Conservation (phyloP, 106 monocot genomes). For the Dioscorea alata region DNA sequence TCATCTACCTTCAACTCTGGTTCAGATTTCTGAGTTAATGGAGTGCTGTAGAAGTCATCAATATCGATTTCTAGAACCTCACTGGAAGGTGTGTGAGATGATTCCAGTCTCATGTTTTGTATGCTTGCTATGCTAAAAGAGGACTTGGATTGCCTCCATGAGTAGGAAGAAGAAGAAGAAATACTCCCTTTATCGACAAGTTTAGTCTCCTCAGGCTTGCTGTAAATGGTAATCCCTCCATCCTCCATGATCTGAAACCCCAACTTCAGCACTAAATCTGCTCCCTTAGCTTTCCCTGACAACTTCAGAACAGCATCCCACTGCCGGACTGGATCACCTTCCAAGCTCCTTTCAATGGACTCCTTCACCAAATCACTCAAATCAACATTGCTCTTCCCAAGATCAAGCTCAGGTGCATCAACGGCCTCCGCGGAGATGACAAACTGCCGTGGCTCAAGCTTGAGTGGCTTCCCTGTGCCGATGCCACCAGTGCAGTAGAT, state of each 20-base stretch:
- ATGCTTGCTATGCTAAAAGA: conserved; percentile 85
- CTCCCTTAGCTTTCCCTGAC: conserved; percentile 82
- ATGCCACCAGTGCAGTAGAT: conserved; percentile 78
- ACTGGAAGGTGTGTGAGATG: conserved; percentile 14
- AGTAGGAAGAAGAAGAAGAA: conserved; percentile 14
- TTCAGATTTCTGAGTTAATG: conserved; percentile 9
- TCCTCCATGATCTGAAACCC: conserved; percentile 98
- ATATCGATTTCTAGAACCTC: conserved; percentile 29
- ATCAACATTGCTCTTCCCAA: conserved; percentile 54
- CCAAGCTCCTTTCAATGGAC: conserved; percentile 57
- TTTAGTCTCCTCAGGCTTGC: neutral
- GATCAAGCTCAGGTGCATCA: conserved; percentile 79
- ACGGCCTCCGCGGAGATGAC: conserved; percentile 46
- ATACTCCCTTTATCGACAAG: neutral
- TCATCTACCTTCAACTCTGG: conserved; percentile 36
- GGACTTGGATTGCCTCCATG: conserved; percentile 59
- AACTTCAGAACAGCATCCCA: conserved; percentile 62
- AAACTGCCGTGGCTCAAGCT: conserved; percentile 69
- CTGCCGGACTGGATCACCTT: conserved; percentile 56
- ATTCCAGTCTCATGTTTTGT: conserved; percentile 24
- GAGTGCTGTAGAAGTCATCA: conserved; percentile 51
- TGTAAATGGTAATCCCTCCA: conserved; percentile 58
- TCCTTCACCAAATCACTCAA: conserved; percentile 74
- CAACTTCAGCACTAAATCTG: conserved; percentile 60
- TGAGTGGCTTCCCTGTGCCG: conserved; percentile 54